phyloP scores from a whole-genome alignment of 306 rosid species.

The Vicia villosa region DNA sequence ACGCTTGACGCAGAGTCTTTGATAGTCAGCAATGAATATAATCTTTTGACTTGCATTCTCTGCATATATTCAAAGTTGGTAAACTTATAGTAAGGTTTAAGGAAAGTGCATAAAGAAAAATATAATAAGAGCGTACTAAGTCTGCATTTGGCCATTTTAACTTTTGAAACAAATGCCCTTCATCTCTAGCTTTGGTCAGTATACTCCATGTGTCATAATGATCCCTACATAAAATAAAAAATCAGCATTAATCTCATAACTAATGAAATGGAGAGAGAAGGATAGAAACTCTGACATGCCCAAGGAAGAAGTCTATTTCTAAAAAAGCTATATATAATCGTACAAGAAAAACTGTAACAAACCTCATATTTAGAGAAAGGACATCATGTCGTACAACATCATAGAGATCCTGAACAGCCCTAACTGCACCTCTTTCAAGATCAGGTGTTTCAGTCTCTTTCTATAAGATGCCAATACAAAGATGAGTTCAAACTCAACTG shows the following conservation, averaged over 20 bases:
- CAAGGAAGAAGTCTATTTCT: not conserved
- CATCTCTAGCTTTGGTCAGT: slow-evolving; percentile 69
- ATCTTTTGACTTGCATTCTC: slow-evolving; percentile 78
- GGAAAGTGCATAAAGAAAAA: slow-evolving; percentile 9
- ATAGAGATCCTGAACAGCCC: slow-evolving; percentile 89
- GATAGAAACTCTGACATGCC: not conserved
- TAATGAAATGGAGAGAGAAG: not conserved
- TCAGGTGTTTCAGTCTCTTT: slow-evolving; percentile 65
- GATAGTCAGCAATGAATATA: slow-evolving; percentile 79
- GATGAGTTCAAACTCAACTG: not conserved
- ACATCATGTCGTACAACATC: slow-evolving; percentile 79
- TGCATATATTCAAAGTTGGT: slow-evolving; percentile 42
- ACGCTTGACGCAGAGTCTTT: slow-evolving; percentile 89
- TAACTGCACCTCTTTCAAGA: slow-evolving; percentile 74
- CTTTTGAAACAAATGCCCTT: slow-evolving; percentile 74
- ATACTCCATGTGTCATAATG: slow-evolving; percentile 68
- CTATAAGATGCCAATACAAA: slow-evolving; percentile 45
- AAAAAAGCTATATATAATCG: slow-evolving; percentile 2
- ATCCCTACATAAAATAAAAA: slow-evolving; percentile 52
- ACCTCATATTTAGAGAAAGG: slow-evolving; percentile 74
- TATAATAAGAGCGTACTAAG: slow-evolving; percentile 54
- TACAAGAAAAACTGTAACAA: slow-evolving; percentile 25
- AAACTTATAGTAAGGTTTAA: slow-evolving; percentile 14
- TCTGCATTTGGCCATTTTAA: slow-evolving; percentile 84
- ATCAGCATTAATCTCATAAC: slow-evolving; percentile 20